Evolutionary conservation across 169 alveolate genomes (phyloP).

Genomic region (Plasmodium chabaudi): DNA sequence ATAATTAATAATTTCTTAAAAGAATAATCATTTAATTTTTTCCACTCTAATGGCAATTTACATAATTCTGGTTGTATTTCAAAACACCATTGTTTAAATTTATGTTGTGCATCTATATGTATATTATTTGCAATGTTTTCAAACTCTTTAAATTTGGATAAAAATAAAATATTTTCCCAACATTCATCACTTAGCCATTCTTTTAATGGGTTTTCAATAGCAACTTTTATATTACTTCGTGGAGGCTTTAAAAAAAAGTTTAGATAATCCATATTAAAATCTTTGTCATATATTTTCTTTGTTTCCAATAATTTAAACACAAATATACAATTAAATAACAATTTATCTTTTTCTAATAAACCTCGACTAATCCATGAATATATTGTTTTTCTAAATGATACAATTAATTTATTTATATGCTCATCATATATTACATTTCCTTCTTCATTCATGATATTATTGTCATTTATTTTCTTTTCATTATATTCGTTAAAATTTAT

Average conservation of each 20-base stretch:
- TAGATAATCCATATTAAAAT: constrained; percentile 89
- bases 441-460: neutral
- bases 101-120: constrained; percentile 96
- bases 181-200: constrained; percentile 95
- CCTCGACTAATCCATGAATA: constrained; percentile 97
- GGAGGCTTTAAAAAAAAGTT: constrained; percentile 92
- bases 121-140: constrained; percentile 94
- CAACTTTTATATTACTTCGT: constrained; percentile 85
- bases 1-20: constrained; percentile 95
- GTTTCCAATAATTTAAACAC: constrained; percentile 95
- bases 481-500: constrained; percentile 16
- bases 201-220: constrained; percentile 91
- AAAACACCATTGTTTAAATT: constrained; percentile 97
- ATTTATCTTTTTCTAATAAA: constrained; percentile 95
- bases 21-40: constrained; percentile 92
- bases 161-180: constrained; percentile 90
- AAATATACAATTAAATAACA: constrained; percentile 93
- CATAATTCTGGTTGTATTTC: constrained; percentile 96
- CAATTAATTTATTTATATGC: constrained; percentile 82
- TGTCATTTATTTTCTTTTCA: constrained; percentile 2
- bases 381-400: constrained; percentile 93
- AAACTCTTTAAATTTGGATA: constrained; percentile 92
- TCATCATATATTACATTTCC: constrained; percentile 22
- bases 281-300: constrained; percentile 90
- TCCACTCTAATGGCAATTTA: constrained; percentile 97